These are phyloP conservation scores for Isabelozyma heimii DNA, from an alignment of 805 yeast genomes.

Conservation along the genomic window DNA sequence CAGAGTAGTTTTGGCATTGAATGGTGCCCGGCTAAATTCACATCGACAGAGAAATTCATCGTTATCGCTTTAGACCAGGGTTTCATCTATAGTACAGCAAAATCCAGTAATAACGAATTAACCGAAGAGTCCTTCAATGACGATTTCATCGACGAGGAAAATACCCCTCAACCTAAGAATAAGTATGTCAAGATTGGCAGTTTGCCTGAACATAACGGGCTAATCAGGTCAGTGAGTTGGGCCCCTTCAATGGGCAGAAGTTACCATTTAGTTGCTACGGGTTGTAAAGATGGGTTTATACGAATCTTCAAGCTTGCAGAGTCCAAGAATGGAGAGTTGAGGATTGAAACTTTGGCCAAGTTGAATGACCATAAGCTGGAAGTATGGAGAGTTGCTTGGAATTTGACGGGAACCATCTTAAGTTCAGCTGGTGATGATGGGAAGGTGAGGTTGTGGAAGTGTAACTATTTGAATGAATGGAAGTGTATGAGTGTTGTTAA, in stretches of 20 bases:
- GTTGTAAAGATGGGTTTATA: conserved; percentile 91
- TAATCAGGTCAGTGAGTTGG: conserved; percentile 89
- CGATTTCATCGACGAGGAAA: conserved; percentile 8
- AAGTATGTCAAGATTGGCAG: conserved; percentile 57
- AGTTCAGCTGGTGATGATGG: conserved; percentile 97
- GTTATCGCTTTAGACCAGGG: conserved; percentile 89
- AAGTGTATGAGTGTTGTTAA: conserved; percentile 78
- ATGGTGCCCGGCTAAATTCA: conserved; percentile 88
- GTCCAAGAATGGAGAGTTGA: conserved; percentile 23
- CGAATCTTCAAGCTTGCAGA: conserved; percentile 77
- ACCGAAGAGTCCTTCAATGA: conserved; percentile 1
- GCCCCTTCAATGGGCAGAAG: conserved; percentile 95
- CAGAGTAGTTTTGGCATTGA: conserved; percentile 83
- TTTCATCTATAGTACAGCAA: conserved; percentile 52
- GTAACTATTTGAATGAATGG: conserved; percentile 80
- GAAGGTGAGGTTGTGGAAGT: conserved; percentile 85
- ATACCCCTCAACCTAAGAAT: conserved; percentile 7
- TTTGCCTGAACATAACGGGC: conserved; percentile 80
- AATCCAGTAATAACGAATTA: conserved; percentile 2
- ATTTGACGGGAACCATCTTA: conserved; percentile 85
- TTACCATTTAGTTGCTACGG: conserved; percentile 88
- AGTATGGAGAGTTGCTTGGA: conserved; percentile 97
- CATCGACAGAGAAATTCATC: conserved; percentile 68
- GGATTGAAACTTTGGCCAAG: conserved; percentile 61
- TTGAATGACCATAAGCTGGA: conserved; percentile 79